Conservation (phyloP, 495 filamentous ascomycete genomes). For the Daldinia vernicosa region DNA sequence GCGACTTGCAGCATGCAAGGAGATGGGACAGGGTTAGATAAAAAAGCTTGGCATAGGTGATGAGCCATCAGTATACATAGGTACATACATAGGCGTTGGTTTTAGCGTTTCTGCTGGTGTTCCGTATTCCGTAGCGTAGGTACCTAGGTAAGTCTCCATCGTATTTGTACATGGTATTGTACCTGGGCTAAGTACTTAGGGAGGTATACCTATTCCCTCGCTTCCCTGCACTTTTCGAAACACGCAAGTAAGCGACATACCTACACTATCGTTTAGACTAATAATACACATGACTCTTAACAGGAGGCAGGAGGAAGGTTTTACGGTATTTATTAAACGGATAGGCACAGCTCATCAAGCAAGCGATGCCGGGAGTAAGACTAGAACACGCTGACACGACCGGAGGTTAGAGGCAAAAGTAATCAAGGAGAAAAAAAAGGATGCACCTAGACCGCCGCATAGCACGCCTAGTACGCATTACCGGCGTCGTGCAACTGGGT, state of each 20-base stretch:
- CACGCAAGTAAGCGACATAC: not conserved
- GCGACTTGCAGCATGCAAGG: slow-evolving; percentile 37
- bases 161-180: not conserved
- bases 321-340: not conserved
- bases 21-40: slow-evolving; percentile 38
- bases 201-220: not conserved
- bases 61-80: not conserved
- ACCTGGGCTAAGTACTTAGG: too few relatives aligned
- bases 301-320: too few relatives aligned
- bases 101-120: not conserved
- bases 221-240: not conserved
- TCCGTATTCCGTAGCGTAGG: not conserved
- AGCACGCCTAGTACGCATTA: not conserved
- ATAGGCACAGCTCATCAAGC: not conserved
- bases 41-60: slow-evolving; percentile 41
- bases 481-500: slow-evolving; percentile 11
- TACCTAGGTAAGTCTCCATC: not conserved
- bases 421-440: not conserved
- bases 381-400: not conserved
- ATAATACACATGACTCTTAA: not conserved
- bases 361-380: not conserved
- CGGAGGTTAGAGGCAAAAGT: slow-evolving; percentile 10
- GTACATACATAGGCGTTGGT: not conserved
- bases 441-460: slow-evolving; percentile 26
- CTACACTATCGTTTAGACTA: not conserved